Evolutionary conservation across 176 grass and related monocot genomes (phyloP).

Genomic region (Urochloa ruziziensis): DNA sequence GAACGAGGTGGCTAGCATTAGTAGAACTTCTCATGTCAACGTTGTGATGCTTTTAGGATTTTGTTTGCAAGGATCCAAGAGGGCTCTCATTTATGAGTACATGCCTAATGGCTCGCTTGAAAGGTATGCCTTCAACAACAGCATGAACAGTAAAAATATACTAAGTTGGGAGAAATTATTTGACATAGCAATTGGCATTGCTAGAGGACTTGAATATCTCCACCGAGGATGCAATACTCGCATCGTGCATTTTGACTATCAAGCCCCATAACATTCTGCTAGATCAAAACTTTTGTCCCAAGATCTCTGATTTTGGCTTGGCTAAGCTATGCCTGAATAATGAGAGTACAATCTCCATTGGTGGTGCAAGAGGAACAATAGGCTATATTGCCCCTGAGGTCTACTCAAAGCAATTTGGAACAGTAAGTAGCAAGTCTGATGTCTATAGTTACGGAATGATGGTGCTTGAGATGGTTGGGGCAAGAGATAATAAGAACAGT

Average conservation of each 20-base stretch:
- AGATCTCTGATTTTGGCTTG: constrained; percentile 26
- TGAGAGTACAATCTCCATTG: constrained; percentile 24
- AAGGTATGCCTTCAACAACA: background rate
- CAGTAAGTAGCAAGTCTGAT: constrained; percentile 31
- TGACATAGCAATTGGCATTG: constrained; percentile 35
- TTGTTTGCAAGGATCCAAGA: constrained; percentile 45
- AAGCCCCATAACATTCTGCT: constrained; percentile 32
- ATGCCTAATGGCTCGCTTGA: constrained; percentile 49
- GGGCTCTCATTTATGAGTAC: constrained; percentile 53
- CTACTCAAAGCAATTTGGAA: constrained; percentile 33
- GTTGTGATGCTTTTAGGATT: constrained; percentile 48
- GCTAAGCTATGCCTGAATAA: constrained; percentile 13
- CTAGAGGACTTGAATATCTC: constrained; percentile 41
- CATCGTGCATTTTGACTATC: constrained; percentile 35
- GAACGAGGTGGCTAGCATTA: constrained; percentile 46
- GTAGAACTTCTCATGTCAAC: constrained; percentile 49
- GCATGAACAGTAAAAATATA: background rate
- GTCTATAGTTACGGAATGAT: constrained; percentile 56
- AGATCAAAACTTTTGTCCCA: constrained; percentile 13
- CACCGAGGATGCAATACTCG: constrained; percentile 37
- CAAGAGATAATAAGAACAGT: constrained; percentile 22
- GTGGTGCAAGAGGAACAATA: constrained; percentile 33
- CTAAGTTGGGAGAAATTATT: constrained; percentile 29
- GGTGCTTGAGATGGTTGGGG: constrained; percentile 48
- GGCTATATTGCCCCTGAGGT: constrained; percentile 36